Conservation (phyloP, 2,329 filamentous ascomycete species). For the Simplicillium sp. region DNA sequence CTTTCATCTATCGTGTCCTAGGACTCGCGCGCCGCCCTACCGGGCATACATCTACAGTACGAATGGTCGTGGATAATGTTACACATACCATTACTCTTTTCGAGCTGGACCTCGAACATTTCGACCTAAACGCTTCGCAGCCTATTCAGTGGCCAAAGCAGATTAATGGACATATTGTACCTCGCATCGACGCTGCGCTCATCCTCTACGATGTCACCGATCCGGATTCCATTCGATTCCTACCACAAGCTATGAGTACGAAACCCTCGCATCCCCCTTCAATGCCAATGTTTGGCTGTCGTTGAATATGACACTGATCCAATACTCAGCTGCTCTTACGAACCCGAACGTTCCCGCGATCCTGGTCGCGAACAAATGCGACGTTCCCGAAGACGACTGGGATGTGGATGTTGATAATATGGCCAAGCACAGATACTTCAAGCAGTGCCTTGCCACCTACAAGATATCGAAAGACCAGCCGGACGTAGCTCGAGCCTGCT, state of each 20-base stretch:
- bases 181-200: constrained; percentile 72
- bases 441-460: constrained; percentile 62
- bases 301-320: constrained; percentile 1
- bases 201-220: constrained; percentile 84
- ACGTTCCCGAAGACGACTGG: constrained; percentile 60
- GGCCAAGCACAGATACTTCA: constrained; percentile 51
- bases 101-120: constrained; percentile 57
- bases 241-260: constrained; percentile 74
- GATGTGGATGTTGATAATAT: constrained; percentile 62
- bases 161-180: constrained; percentile 60
- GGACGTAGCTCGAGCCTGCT: constrained; percentile 64
- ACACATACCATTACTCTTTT: constrained; percentile 51
- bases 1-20: constrained; percentile 56
- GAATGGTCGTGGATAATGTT: constrained; percentile 48
- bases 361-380: constrained; percentile 85
- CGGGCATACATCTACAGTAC: constrained; percentile 44
- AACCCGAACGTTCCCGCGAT: constrained; percentile 67
- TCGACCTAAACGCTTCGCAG: constrained; percentile 47
- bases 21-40: constrained; percentile 43
- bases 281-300: constrained; percentile 2
- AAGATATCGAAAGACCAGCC: constrained; percentile 62
- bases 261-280: constrained; percentile 14
- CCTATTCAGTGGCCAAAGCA: constrained; percentile 59
- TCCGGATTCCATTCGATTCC: constrained; percentile 60
- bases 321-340: constrained; percentile 55